Conservation (phyloP, 768 basidiomycete species). For the Strobilomyces confusus region DNA sequence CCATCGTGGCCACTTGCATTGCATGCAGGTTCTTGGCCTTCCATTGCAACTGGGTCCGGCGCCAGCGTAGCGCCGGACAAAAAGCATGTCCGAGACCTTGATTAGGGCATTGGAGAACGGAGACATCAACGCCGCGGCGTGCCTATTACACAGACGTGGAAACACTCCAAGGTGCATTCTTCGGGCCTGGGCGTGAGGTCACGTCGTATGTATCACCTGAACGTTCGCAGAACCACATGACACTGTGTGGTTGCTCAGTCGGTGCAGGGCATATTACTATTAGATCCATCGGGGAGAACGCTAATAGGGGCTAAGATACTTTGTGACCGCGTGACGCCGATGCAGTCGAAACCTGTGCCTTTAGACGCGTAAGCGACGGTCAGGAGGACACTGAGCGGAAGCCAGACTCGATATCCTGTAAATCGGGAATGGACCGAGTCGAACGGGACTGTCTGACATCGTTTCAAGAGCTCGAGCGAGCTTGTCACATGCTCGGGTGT, state of each 20-base stretch:
- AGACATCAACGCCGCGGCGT: conserved; percentile 14
- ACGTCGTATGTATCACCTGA: not conserved
- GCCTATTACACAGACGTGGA: not conserved
- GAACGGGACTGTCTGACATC: not conserved
- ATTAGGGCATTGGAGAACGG: conserved; percentile 1
- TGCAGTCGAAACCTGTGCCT: not conserved
- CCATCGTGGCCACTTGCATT: conserved; percentile 2
- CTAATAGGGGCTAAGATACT: conserved; percentile 7
- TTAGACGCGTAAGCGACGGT: not conserved
- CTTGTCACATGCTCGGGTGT: not conserved
- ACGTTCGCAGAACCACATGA: conserved; percentile 4
- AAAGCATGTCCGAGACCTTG: conserved; percentile 1
- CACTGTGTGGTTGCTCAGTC: not conserved
- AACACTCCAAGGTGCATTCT: conserved; percentile 6
- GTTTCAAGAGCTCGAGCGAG: not conserved
- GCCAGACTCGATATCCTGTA: not conserved
- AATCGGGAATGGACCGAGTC: not conserved
- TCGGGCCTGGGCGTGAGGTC: conserved; percentile 5
- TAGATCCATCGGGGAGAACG: not conserved
- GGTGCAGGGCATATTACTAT: not conserved
- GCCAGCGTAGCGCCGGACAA: conserved; percentile 1
- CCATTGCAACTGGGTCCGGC: conserved; percentile 9
- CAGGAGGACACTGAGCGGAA: not conserved
- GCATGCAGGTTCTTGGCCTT: conserved; percentile 9
- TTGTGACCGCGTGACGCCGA: not conserved